Percentiles rank a stretch among this genome's conserved stretches.
Evolutionary conservation across 2,329 filamentous ascomycete species (phyloP).

Genomic region (Penicillium sp.): DNA sequence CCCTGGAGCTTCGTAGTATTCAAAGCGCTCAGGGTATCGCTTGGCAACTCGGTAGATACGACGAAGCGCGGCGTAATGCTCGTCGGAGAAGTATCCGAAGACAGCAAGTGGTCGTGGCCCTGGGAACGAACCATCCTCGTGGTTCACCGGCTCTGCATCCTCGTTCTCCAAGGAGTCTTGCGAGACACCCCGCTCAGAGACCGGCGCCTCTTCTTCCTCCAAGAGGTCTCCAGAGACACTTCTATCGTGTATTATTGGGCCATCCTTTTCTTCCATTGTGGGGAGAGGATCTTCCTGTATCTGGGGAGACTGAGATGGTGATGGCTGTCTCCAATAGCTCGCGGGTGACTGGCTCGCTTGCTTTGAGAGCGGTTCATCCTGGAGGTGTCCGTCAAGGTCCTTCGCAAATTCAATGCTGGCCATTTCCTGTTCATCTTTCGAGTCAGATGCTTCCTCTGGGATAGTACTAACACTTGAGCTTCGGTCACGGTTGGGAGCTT

Average conservation of each 20-base stretch:
- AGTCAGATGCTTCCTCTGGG: slow-evolving; percentile 7
- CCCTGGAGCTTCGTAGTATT: slow-evolving; percentile 34
- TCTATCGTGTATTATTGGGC: background rate
- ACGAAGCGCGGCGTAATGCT: slow-evolving; percentile 40
- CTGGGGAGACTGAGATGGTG: slow-evolving; percentile 4
- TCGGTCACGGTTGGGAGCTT: slow-evolving; percentile 25
- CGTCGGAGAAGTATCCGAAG: slow-evolving; percentile 43
- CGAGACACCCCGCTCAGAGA: slow-evolving; percentile 4
- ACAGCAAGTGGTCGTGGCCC: slow-evolving; percentile 29
- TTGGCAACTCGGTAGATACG: slow-evolving; percentile 41
- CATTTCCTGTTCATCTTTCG: slow-evolving; percentile 18
- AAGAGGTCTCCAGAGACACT: background rate
- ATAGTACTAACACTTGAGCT: slow-evolving; percentile 15
- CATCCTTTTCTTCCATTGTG: slow-evolving; percentile 12
- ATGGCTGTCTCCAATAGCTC: slow-evolving; percentile 11
- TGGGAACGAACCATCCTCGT: slow-evolving; percentile 9
- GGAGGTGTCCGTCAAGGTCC: slow-evolving; percentile 11
- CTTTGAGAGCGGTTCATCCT: slow-evolving; percentile 15
- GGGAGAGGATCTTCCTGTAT: slow-evolving; percentile 3
- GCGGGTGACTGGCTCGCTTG: slow-evolving; percentile 13
- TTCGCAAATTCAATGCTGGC: slow-evolving; percentile 14
- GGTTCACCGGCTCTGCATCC: slow-evolving; percentile 5
- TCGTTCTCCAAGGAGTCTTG: background rate
- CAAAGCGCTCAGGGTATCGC: slow-evolving; percentile 36
- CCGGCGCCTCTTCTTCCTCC: background rate